A percentile compares a stretch with the other conserved stretches of the same genome.
These are phyloP conservation scores for Exsudoporus frostii DNA, from an alignment of 768 basidiomycete genomes.

Conservation along the genomic window DNA sequence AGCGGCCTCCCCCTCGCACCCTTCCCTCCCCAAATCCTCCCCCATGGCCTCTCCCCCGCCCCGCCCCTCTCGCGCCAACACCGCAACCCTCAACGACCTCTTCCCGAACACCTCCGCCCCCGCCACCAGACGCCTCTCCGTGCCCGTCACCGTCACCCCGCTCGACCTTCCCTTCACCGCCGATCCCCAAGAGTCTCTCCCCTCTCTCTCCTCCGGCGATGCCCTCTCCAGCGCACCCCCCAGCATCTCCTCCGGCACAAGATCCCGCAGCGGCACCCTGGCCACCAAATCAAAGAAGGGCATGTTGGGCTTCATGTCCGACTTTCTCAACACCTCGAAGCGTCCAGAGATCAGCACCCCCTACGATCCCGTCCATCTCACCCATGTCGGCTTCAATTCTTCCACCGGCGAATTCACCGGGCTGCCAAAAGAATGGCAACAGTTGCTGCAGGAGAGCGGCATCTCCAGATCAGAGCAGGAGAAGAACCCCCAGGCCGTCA, in stretches of 20 bases:
- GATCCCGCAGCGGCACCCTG: slow-evolving; percentile 43
- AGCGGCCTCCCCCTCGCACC: slow-evolving; percentile 14
- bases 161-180: slow-evolving; percentile 23
- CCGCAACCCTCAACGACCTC: slow-evolving; percentile 75
- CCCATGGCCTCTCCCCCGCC: slow-evolving; percentile 56
- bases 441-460: slow-evolving; percentile 91
- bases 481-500: slow-evolving; percentile 95
- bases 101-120: slow-evolving; percentile 45
- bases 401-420: slow-evolving; percentile 98
- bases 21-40: not conserved
- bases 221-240: not conserved
- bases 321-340: slow-evolving; percentile 74
- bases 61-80: slow-evolving; percentile 82
- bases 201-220: slow-evolving; percentile 18
- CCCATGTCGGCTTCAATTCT: slow-evolving; percentile 98
- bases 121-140: slow-evolving; percentile 50
- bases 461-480: slow-evolving; percentile 94
- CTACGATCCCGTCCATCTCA: slow-evolving; percentile 98
- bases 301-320: slow-evolving; percentile 60
- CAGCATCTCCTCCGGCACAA: slow-evolving; percentile 25
- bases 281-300: slow-evolving; percentile 54
- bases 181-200: slow-evolving; percentile 22
- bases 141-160: slow-evolving; percentile 36
- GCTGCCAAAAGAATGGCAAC: slow-evolving; percentile 98
- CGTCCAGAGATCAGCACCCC: slow-evolving; percentile 94